Conservation (phyloP, 331 rosid species). For the Dryas integrifolia region DNA sequence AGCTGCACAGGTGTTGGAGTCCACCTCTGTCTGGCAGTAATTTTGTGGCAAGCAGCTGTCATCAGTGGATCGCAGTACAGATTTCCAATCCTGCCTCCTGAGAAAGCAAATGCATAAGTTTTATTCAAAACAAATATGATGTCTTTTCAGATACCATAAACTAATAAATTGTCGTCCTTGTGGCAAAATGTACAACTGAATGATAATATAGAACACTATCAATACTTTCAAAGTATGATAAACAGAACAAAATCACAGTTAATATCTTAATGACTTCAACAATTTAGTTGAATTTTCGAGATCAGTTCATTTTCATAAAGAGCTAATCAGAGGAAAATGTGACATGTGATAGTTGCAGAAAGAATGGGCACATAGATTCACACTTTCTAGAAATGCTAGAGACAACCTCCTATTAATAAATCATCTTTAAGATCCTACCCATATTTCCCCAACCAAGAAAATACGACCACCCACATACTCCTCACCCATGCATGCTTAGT, state of each 20-base stretch:
- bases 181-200: too few species aligned
- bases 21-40: slow-evolving; percentile 87
- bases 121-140: not conserved
- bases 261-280: not conserved
- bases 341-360: not conserved
- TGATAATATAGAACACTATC: not conserved
- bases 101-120: slow-evolving; percentile 5
- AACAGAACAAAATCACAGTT: not conserved
- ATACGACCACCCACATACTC: too few species aligned
- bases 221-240: not conserved
- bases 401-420: too few species aligned
- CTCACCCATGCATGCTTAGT: slow-evolving; percentile 3
- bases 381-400: too few species aligned
- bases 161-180: not conserved
- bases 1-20: slow-evolving; percentile 80
- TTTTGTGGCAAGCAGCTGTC: slow-evolving; percentile 70
- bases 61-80: slow-evolving; percentile 72
- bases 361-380: too few species aligned
- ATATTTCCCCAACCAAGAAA: too few species aligned
- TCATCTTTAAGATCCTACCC: too few species aligned
- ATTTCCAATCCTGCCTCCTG: slow-evolving; percentile 75
- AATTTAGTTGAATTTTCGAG: not conserved
- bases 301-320: not conserved
- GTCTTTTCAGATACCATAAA: not conserved
- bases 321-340: not conserved